Base-by-base conservation (phyloP, 164 flowering plant genomes). In the Taxillus chinensis region DNA sequence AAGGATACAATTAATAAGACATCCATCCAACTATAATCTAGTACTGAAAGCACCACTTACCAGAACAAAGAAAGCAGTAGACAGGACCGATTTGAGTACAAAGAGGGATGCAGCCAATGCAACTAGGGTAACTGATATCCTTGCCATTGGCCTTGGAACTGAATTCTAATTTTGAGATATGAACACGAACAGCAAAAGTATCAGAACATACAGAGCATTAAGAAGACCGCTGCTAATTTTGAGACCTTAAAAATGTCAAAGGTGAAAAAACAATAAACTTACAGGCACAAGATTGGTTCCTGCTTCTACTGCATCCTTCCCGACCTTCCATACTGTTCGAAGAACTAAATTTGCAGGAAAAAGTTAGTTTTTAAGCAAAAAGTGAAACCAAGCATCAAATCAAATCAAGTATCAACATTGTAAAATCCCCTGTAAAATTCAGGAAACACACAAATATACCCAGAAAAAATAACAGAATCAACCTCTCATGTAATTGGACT, bases 221-320 rank as follows among this genome's bases (percentile, higher is more conserved):
- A 27, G 27, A 27, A 27, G 27, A 2, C 27, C 27, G 27, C 27
- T 27, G 27, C 27, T 27, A 27, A 27, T 27, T 27, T 27, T 27
- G 27, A 27, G 27, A 27, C 27, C 27, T 27, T 27, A 27, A 27
- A 27, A 27, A 27, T 27, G 27, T 27, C 27, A 27, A 2, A 27
- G 27, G 27, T 27, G 27, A 27, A 27, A 27, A 27, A 27, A 27
- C 27, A 27, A 51, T 45, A 38, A 68, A 73, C 91, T 71, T 78
- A 92, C 98, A 41, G 98, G 98, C 61, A 92, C 93, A 43, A 90
- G 75, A 68, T 76, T 78, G 54, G 93, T 83, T 73, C 92, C 98
- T 16, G 96, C 93, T 57, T 92, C 96, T 14, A 92, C 71, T 48
- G 90, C 98, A 80, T 90, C 96, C 73, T 71, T 92, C 64, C 89